Evolutionary conservation across 139 green algal genomes (phyloP), one percentile per base, ranked within the genome.

Genomic region (Chlorella sp.): DNA sequence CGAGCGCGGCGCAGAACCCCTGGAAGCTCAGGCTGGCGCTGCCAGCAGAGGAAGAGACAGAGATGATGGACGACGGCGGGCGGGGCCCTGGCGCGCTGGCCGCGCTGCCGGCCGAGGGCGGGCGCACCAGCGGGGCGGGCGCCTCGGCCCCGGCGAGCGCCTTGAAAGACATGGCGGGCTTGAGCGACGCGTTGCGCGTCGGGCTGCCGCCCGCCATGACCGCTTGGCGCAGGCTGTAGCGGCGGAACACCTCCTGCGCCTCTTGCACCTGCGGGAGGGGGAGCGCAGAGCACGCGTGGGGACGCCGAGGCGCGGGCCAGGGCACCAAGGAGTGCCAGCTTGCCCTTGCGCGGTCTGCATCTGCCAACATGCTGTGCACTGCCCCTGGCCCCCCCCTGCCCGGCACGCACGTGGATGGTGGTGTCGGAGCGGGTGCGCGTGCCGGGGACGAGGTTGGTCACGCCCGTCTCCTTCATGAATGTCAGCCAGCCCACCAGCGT

Each of bases 1-100:
- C 71, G 2, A 91, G 19, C n/a, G 77, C 71, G 6, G 78, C 76
- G 45, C 89, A 77, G 82, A 91, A 91, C 43, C 72, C 64, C 68
- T 90, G 79, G 74, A 83, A 90, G 9, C 41, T 56, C 19, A 91
- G 68, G 8, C 82, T 76, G 29, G 76, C 66, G 0, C n/a, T 85
- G 1, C 48, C 50, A 21, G 63, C 48, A 48, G 62, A 50, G 2
- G 67, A 19, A 17, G 41, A 11, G 8, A 31, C 19, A 35, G 48
- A 33, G 67, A 50, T 50, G 67, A 31, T 63, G 67, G 46, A 62
- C 8, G 67, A 50, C 21, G 48, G 67, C 14, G 31, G 27, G 33
- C 36, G 27, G 25, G 50, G 31, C 0, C 31, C 66, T 8, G 8
- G 31, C 43, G 43, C 59, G 66, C 33, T 27, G 2, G 58, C 45